phyloP scores from a whole-genome alignment of 106 monocot species.

The Cymbidium sinense region DNA sequence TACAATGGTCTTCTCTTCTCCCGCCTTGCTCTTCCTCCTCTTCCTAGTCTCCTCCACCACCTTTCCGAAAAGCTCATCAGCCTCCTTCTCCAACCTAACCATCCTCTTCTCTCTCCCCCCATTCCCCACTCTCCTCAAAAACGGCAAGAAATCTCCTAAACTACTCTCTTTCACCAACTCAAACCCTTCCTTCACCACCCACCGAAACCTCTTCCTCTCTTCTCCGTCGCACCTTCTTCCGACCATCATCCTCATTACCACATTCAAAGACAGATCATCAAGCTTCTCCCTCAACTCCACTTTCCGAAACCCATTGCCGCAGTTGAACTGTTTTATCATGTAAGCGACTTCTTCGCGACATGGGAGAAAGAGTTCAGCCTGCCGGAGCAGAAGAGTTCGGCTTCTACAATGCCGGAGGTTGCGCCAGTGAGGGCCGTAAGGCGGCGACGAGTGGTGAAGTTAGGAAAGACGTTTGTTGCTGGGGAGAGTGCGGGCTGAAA shows the following conservation, averaged over 20 bases:
- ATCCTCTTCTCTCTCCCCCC: slow-evolving; percentile 15
- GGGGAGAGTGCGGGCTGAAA: slow-evolving; percentile 38
- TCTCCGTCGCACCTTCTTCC: slow-evolving; percentile 28
- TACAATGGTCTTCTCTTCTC: slow-evolving; percentile 15
- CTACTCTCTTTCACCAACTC: slow-evolving; percentile 1
- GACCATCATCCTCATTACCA: slow-evolving; percentile 24
- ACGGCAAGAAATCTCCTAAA: slow-evolving; percentile 32
- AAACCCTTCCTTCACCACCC: slow-evolving; percentile 14
- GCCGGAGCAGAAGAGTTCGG: slow-evolving; percentile 28
- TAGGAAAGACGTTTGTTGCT: slow-evolving; percentile 16
- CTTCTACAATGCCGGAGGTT: slow-evolving; percentile 33
- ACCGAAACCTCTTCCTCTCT: slow-evolving; percentile 16
- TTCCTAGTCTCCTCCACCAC: slow-evolving; percentile 27
- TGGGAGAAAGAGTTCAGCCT: slow-evolving; percentile 15
- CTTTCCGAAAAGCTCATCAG: slow-evolving; percentile 14
- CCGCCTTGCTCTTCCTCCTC: background rate
- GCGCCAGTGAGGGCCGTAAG: slow-evolving; percentile 39
- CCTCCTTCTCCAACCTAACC: slow-evolving; percentile 11
- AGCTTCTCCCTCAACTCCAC: slow-evolving; percentile 19
- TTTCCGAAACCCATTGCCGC: background rate
- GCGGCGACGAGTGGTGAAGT: slow-evolving; percentile 23
- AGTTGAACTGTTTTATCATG: slow-evolving; percentile 14
- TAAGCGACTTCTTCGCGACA: slow-evolving; percentile 16
- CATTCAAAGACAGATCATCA: slow-evolving; percentile 20
- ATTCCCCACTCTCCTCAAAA: slow-evolving; percentile 11